These are phyloP conservation scores for Paecilomyces formosus DNA, from an alignment of 2,329 filamentous ascomycete genomes.

Conservation along the genomic window DNA sequence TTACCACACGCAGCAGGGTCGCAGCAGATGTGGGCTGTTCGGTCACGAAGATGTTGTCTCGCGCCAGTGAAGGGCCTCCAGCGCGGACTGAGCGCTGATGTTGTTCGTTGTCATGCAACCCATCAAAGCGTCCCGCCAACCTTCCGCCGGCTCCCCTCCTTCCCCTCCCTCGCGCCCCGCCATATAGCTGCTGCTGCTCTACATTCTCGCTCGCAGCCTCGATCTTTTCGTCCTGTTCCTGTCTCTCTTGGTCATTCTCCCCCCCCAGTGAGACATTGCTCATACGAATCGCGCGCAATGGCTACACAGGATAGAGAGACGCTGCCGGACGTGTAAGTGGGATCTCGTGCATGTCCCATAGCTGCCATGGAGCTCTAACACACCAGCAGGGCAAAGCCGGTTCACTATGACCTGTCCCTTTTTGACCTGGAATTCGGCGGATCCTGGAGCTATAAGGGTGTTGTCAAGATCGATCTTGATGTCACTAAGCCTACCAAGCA, in stretches of 20 bases:
- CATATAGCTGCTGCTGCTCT: slow-evolving; percentile 11
- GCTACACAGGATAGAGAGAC: slow-evolving; percentile 36
- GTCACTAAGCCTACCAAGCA: slow-evolving; percentile 65
- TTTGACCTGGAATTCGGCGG: slow-evolving; percentile 66
- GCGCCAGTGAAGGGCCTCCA: slow-evolving; percentile 18
- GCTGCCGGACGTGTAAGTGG: slow-evolving; percentile 36
- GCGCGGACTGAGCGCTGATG: slow-evolving; percentile 15
- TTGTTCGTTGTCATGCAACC: slow-evolving; percentile 15
- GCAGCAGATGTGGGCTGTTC: slow-evolving; percentile 23
- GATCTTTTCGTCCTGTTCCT: slow-evolving; percentile 7
- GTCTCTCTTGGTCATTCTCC: slow-evolving; percentile 11
- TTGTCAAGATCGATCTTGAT: slow-evolving; percentile 69
- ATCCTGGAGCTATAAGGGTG: slow-evolving; percentile 76
- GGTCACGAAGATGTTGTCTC: slow-evolving; percentile 19
- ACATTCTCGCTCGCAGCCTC: slow-evolving; percentile 9
- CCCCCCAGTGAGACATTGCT: slow-evolving; percentile 27
- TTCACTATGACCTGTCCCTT: slow-evolving; percentile 78
- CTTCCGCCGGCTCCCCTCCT: slow-evolving; percentile 14
- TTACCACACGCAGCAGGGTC: slow-evolving; percentile 1
- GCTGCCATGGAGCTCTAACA: slow-evolving; percentile 4
- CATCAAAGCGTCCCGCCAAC: slow-evolving; percentile 21
- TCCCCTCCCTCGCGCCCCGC: slow-evolving; percentile 12
- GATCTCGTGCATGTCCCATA: background rate
- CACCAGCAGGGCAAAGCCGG: slow-evolving; percentile 60
- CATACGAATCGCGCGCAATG: slow-evolving; percentile 37